A percentile compares a stretch with the other conserved stretches of the same genome.
Evolutionary conservation across 768 basidiomycete species (phyloP).

Genomic region (Kwoniella sp.): DNA sequence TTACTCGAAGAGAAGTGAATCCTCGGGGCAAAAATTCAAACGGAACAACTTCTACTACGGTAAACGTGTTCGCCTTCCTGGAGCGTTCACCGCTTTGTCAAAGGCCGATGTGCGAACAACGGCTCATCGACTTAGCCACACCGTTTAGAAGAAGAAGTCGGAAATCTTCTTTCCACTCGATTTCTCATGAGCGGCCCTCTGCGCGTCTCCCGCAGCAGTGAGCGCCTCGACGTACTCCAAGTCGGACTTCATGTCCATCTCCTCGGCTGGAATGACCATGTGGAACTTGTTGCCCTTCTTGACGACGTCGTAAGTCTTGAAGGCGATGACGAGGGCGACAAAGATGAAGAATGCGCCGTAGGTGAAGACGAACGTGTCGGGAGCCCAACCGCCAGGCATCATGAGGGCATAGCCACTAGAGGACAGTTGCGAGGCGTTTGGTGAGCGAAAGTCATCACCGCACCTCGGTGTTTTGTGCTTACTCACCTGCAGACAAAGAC

Average conservation of each 20-base stretch:
- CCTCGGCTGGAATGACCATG: constrained; percentile 17
- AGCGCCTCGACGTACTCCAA: constrained; percentile 28
- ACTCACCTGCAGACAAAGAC: constrained; percentile 27
- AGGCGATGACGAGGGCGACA: constrained; percentile 18
- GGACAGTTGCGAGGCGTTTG: not conserved
- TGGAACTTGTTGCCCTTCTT: not conserved
- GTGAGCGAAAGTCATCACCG: constrained; percentile 1
- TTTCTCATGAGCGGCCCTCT: constrained; percentile 10
- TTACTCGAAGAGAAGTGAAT: too few species aligned
- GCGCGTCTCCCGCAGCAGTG: constrained; percentile 16
- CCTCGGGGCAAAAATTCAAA: too few species aligned
- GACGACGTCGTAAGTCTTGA: constrained; percentile 21
- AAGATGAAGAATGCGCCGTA: constrained; percentile 33
- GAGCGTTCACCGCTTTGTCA: too few species aligned
- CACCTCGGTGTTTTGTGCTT: not conserved
- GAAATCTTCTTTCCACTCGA: constrained; percentile 13
- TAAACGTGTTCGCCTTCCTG: too few species aligned
- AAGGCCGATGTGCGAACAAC: too few species aligned
- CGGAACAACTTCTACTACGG: too few species aligned
- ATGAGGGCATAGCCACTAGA: constrained; percentile 30
- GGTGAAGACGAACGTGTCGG: constrained; percentile 28
- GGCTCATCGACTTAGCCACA: not conserved
- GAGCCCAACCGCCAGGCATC: constrained; percentile 20
- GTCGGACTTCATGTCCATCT: constrained; percentile 28
- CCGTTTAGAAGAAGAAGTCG: constrained; percentile 20